Evolutionary conservation across 2,329 filamentous ascomycete genomes (phyloP), one percentile per base, ranked within the genome.

Genomic region (Diaporthe longicolla): DNA sequence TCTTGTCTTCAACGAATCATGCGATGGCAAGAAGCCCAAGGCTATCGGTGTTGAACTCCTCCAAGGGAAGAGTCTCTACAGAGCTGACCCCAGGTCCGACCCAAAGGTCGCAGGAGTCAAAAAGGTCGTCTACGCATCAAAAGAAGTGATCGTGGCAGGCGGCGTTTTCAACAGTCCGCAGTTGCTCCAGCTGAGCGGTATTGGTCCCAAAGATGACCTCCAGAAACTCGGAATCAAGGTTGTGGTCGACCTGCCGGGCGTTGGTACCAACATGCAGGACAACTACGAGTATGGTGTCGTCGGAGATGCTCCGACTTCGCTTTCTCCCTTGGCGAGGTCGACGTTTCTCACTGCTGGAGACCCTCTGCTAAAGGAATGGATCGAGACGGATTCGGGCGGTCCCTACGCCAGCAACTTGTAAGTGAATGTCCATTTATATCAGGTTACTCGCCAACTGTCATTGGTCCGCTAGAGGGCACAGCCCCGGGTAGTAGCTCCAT

Each of bases 111-210:
- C 78, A 48, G 82, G 82, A 21, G 74, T 78, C 6, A 75, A 75
- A 37, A 78, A 78, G 21, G 78, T 75, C 2, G 79, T 77, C 19
- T 77, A 75, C 21, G 80, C 80, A 8, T 76, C 76, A 24, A 82
- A 82, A 32, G 88, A 89, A 76, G 84, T 89, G 21, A 88, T 89
- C 54, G 74, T 89, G 15, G 83, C 85, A 0, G 86, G 85, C 1
- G 88, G 88, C 17, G 81, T 84, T 3, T 87, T 88, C 77, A 87
- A 88, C 78, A 84, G 85, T 4, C 88, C 88, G 0, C 86, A 88
- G 74, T 82, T 89, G 6, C 84, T 90, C 4, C 86, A 87, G 79
- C 82, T 89, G 0, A 87, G 85, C 61, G 88, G 88, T 11, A 82
- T 89, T 35, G 87, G 87, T 0, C 83, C 85, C 1, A 80, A 79